Percentiles rank a stretch among this genome's conserved stretches.
Evolutionary conservation across 2,329 filamentous ascomycete species (phyloP).

Genomic region (Dactylonectria macrodidyma): DNA sequence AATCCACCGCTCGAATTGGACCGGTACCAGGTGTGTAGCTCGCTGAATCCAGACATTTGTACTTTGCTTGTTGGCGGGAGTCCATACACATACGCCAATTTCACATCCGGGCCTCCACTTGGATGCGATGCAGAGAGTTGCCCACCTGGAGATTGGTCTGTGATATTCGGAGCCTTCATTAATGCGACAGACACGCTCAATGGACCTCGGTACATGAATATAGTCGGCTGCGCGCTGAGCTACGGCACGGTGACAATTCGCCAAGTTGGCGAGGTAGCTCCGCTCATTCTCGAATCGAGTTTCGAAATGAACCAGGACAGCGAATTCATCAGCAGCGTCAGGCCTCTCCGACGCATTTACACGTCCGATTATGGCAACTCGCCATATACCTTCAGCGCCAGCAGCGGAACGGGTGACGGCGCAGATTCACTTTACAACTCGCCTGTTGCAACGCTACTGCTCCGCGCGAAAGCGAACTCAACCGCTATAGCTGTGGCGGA

Average conservation of each 20-base stretch:
- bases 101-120: neutral
- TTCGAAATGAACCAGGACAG: no score
- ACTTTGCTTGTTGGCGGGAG: slow-evolving; percentile 4
- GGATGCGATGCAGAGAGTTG: no score
- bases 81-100: slow-evolving; percentile 25
- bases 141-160: neutral
- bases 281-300: no score
- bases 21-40: neutral
- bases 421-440: no score
- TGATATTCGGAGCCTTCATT: slow-evolving; percentile 31
- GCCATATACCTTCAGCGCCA: no score
- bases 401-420: no score
- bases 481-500: slow-evolving; percentile 26
- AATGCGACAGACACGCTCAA: slow-evolving; percentile 8
- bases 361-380: no score
- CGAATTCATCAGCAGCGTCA: no score
- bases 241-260: slow-evolving; percentile 33
- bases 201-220: slow-evolving; percentile 23
- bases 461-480: no score
- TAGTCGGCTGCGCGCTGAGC: slow-evolving; percentile 22
- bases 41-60: slow-evolving; percentile 11
- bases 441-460: no score
- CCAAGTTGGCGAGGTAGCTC: slow-evolving; percentile 14
- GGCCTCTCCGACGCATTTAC: no score
- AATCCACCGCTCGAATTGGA: no score